These are phyloP conservation scores for Rutstroemia sydowiana DNA, from an alignment of 2,329 filamentous ascomycete species.

Conservation along the genomic window DNA sequence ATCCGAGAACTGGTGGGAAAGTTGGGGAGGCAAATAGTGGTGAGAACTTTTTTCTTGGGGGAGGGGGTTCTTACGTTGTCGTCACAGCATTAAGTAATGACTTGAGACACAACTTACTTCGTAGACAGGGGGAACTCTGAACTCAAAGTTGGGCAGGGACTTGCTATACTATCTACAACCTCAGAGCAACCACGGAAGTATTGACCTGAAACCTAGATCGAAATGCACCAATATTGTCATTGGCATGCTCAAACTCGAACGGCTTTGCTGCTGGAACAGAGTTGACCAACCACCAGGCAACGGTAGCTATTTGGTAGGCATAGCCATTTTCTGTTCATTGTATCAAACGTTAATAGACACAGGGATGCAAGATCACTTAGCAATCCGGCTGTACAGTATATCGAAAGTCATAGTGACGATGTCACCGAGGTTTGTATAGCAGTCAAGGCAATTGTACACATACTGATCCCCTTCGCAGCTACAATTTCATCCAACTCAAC, in stretches of 20 bases:
- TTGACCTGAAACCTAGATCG: constrained; percentile 30
- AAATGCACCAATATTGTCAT: constrained; percentile 51
- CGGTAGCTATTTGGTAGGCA: constrained; percentile 52
- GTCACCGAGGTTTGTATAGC: constrained; percentile 45
- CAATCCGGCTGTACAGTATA: constrained; percentile 45
- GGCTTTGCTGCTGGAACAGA: constrained; percentile 68
- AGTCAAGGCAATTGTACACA: constrained; percentile 8
- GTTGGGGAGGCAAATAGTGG: constrained; percentile 32
- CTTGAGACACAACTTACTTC: neutral
- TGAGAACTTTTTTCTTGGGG: constrained; percentile 17
- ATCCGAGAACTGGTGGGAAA: constrained; percentile 48
- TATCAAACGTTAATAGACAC: constrained; percentile 3
- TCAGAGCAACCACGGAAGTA: neutral
- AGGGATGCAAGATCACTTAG: constrained; percentile 52
- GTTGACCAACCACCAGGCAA: constrained; percentile 54
- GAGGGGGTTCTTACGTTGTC: neutral
- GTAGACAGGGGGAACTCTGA: too few species aligned
- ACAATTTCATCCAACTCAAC: constrained; percentile 52
- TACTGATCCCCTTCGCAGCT: constrained; percentile 36
- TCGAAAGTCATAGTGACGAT: constrained; percentile 62
- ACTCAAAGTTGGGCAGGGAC: neutral
- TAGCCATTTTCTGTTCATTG: neutral
- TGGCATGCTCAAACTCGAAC: constrained; percentile 52
- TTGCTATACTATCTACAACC: too few species aligned
- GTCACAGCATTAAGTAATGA: constrained; percentile 1